These are phyloP conservation scores for Rhodocollybia butyracea DNA, from an alignment of 768 basidiomycete genomes.

Conservation along the genomic window DNA sequence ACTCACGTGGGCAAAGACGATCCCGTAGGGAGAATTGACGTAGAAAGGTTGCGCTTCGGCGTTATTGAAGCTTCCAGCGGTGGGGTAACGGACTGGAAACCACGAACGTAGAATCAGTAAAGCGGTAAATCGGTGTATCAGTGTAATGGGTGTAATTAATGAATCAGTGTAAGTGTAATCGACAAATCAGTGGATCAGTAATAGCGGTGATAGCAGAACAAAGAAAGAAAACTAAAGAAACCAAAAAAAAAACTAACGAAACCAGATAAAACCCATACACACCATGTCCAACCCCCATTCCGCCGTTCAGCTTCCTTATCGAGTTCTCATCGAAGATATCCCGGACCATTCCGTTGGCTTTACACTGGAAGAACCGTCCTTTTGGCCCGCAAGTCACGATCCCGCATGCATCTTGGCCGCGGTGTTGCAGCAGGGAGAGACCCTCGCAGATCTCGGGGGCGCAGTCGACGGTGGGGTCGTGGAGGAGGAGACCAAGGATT, in stretches of 20 bases:
- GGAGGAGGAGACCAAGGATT: slow-evolving; percentile 82
- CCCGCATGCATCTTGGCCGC: slow-evolving; percentile 98
- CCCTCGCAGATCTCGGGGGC: slow-evolving; percentile 93
- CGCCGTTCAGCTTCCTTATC: slow-evolving; percentile 75
- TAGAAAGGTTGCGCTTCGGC: slow-evolving; percentile 99
- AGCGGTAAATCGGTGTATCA: too few species aligned
- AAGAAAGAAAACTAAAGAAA: too few species aligned
- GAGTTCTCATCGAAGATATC: slow-evolving; percentile 89
- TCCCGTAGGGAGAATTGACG: slow-evolving; percentile 99
- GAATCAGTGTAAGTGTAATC: too few species aligned
- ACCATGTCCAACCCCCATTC: slow-evolving; percentile 99
- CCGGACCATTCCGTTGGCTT: slow-evolving; percentile 98
- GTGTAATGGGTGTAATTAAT: too few species aligned
- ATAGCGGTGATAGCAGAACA: too few species aligned
- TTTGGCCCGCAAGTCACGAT: slow-evolving; percentile 94
- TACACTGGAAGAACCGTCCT: slow-evolving; percentile 96
- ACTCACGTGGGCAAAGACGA: slow-evolving; percentile 94
- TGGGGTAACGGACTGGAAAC: slow-evolving; percentile 87
- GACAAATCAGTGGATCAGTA: too few species aligned
- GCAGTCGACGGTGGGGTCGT: slow-evolving; percentile 70
- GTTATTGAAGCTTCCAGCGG: slow-evolving; percentile 94
- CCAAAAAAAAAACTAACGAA: too few species aligned
- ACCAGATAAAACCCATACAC: too few species aligned
- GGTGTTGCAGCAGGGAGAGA: slow-evolving; percentile 91
- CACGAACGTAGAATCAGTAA: too few species aligned